These are phyloP conservation scores for Sporothrix protearum DNA, from an alignment of 2,329 filamentous ascomycete species.

Conservation along the genomic window DNA sequence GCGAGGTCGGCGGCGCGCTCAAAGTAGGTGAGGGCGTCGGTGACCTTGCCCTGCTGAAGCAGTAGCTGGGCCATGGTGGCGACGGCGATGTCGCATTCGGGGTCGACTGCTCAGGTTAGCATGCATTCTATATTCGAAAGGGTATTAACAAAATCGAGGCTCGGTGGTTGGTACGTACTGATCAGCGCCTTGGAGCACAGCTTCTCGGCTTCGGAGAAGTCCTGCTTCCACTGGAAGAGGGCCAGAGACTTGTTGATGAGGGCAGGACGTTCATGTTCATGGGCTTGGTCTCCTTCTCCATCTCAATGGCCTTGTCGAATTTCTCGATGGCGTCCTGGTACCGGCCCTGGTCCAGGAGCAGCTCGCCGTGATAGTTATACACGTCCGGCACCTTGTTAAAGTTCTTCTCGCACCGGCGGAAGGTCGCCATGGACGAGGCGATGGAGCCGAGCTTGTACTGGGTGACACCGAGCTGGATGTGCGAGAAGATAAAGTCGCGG, in stretches of 20 bases:
- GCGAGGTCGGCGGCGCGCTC: constrained; percentile 93
- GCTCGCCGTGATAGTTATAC: constrained; percentile 99
- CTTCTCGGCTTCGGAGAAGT: constrained; percentile 91
- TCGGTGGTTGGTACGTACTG: constrained; percentile 61
- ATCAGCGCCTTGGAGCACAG: constrained; percentile 96
- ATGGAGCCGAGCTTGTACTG: constrained; percentile 99
- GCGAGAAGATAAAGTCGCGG: constrained; percentile 95
- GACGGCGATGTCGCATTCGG: constrained; percentile 97
- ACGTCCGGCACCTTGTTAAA: constrained; percentile 95
- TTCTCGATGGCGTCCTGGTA: constrained; percentile 94
- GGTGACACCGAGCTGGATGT: constrained; percentile 97
- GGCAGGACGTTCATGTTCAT: constrained; percentile 97
- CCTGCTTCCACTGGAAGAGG: constrained; percentile 97
- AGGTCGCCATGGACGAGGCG: constrained; percentile 96
- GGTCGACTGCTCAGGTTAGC: constrained; percentile 67
- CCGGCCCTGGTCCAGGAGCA: constrained; percentile 94
- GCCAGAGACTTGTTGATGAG: constrained; percentile 98
- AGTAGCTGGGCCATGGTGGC: constrained; percentile 98
- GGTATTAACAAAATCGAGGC: too few species aligned
- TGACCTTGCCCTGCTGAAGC: constrained; percentile 95
- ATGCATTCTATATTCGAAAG: constrained; percentile 7
- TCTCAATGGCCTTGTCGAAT: constrained; percentile 97
- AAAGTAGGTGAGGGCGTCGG: constrained; percentile 92
- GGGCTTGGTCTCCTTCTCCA: constrained; percentile 93
- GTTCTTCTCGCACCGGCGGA: constrained; percentile 96